Conservation (phyloP, 2,329 filamentous ascomycete species). For the Xylaria sp. region DNA sequence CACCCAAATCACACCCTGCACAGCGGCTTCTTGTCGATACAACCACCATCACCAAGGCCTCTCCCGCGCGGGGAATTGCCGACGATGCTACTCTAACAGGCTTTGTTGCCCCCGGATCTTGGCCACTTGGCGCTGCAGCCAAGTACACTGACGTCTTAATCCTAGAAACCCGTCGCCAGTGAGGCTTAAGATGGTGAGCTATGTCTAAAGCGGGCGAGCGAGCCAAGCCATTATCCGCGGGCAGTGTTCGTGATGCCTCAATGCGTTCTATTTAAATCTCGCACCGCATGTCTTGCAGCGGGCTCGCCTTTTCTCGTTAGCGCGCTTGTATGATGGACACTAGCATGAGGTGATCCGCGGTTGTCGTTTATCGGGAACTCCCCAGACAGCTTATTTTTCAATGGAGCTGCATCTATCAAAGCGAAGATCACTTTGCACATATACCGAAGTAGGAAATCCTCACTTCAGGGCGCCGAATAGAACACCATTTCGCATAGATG, state of each 20-base stretch:
- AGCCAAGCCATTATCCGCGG: not conserved
- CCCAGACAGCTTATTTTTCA: not conserved
- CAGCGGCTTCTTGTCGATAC: conserved; percentile 6
- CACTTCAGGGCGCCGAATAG: conserved; percentile 15
- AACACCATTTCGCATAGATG: conserved; percentile 1
- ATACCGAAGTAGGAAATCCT: conserved; percentile 18
- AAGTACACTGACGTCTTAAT: conserved; percentile 12
- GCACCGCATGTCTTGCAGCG: not conserved
- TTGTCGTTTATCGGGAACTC: conserved; percentile 10
- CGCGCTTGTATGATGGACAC: conserved; percentile 6
- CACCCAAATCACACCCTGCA: conserved; percentile 15
- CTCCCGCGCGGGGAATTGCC: conserved; percentile 7
- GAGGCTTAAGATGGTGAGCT: conserved; percentile 19
- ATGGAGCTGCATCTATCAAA: conserved; percentile 16
- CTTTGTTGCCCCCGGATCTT: conserved; percentile 29
- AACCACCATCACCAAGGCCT: conserved; percentile 1
- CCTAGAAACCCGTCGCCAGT: conserved; percentile 19
- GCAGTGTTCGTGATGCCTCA: not conserved
- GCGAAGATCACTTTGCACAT: conserved; percentile 22
- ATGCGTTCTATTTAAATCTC: conserved; percentile 25
- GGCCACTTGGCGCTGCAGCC: conserved; percentile 34
- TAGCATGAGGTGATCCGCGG: conserved; percentile 16
- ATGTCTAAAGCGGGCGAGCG: not conserved
- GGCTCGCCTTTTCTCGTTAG: conserved; percentile 2
- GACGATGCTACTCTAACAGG: conserved; percentile 23